Conservation (phyloP, 352 stramenopile species). For the Ochromonadaceae sp. region DNA sequence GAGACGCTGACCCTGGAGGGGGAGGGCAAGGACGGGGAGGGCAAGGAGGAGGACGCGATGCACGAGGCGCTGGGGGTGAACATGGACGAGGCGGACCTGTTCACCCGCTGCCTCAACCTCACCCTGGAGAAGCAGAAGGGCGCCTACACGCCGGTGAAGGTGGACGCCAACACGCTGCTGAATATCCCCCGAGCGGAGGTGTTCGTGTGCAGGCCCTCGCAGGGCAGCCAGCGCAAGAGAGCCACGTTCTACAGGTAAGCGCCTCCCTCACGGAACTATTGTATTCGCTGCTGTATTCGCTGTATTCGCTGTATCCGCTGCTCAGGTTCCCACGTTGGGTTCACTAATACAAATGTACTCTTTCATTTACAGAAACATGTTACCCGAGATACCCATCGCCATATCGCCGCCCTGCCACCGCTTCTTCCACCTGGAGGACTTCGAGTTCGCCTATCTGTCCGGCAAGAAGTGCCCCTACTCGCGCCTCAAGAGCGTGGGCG, state of each 20-base stretch:
- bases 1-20: slow-evolving; percentile 24
- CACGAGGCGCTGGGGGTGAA: slow-evolving; percentile 30
- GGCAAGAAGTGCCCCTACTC: slow-evolving; percentile 67
- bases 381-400: slow-evolving; percentile 73
- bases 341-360: too few relatives aligned
- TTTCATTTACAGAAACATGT: slow-evolving; percentile 63
- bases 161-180: slow-evolving; percentile 52
- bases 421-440: slow-evolving; percentile 87
- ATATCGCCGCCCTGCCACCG: slow-evolving; percentile 64
- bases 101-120: slow-evolving; percentile 48
- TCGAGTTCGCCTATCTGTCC: slow-evolving; percentile 78
- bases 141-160: slow-evolving; percentile 48
- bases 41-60: slow-evolving; percentile 37
- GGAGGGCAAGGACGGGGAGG: slow-evolving; percentile 45
- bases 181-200: slow-evolving; percentile 55
- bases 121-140: slow-evolving; percentile 59
- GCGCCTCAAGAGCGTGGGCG: slow-evolving; percentile 37
- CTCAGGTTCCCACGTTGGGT: too few relatives aligned
- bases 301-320: neutral
- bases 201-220: slow-evolving; percentile 61
- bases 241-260: slow-evolving; percentile 45
- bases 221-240: slow-evolving; percentile 36
- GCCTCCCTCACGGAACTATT: too few relatives aligned
- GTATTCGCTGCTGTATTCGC: neutral
- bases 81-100: slow-evolving; percentile 28